Base-by-base conservation (phyloP, 1,284 basidiomycete species). In the Cryptococcus sp. region DNA sequence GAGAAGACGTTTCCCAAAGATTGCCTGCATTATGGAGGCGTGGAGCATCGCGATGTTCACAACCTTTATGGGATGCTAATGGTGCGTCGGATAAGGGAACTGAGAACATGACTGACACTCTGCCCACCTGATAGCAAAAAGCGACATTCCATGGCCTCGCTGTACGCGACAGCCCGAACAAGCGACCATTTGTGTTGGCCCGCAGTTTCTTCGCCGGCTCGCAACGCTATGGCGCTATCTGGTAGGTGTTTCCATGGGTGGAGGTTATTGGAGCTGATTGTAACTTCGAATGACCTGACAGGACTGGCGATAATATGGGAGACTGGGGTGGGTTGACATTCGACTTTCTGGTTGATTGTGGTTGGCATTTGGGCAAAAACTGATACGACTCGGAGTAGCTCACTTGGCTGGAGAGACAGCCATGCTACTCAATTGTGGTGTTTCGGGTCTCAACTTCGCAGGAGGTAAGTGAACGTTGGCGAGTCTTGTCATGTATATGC, bases 1-100 rank as follows among this genome's bases (percentile, higher is more conserved):
- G 96, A 99, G 76, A 95, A 99, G 71, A 93, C 92, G 13, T 93
- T 97, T 88, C 93, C 91, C 13, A 91, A 90, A 74, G 96, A 99
- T 69, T 91, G 89, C 61, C 78, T 96, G 40, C 95, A 99, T 70
- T 89, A 88, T 42, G 93, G 92, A 20, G 78, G 78, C 5, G 99
- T 95, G 95, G 95, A 99, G 75, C 93, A 99, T 72, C 87, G 95
- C 47, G 95, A 99, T 72, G 78, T 99, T 50, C 79, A 79, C 71
- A 80, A 79, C 66, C 70, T 80, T 65, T 77, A 79, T 64, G 78
- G 78, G 10, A 77, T 79, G 77, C 66, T 81, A 58, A 82, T 79
- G 66, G 80, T 79, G 40, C 61, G 78, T 68, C 22, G 5, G 11
- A n/a, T 20, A 23, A n/a, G 22, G n/a, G 19, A 3, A 43, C 1